phyloP scores from a whole-genome alignment of 1,284 basidiomycete species.

The Naganishia liquefaciens region DNA sequence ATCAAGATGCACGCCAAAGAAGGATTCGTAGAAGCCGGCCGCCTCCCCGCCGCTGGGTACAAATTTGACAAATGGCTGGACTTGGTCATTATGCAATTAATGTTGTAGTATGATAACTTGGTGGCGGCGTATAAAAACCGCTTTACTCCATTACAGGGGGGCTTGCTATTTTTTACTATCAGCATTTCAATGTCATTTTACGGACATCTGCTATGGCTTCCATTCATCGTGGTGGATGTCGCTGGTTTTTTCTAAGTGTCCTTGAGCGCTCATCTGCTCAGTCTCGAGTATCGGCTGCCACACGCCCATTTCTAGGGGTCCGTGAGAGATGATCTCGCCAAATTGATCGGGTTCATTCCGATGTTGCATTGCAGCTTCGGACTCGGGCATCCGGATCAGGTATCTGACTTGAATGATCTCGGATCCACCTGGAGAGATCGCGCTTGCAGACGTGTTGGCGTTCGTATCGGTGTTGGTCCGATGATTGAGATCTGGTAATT shows the following conservation, averaged over 20 bases:
- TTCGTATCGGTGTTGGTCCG: not conserved
- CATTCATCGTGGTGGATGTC: not conserved
- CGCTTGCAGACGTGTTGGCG: too few species aligned
- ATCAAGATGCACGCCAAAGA: conserved; percentile 26
- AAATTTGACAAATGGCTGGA: conserved; percentile 31
- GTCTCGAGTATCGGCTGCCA: conserved; percentile 12
- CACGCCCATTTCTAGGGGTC: conserved; percentile 16
- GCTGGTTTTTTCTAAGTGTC: not conserved
- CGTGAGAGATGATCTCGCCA: conserved; percentile 25
- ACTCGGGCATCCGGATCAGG: conserved; percentile 23
- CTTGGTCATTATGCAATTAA: conserved; percentile 29
- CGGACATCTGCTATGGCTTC: not conserved
- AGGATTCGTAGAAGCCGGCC: conserved; percentile 27
- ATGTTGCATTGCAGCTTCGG: conserved; percentile 9
- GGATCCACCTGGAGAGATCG: too few species aligned
- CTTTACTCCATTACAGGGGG: not conserved
- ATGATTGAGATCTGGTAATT: not conserved
- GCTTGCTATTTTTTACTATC: not conserved
- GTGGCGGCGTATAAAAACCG: not conserved
- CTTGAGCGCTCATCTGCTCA: not conserved
- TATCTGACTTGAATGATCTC: conserved; percentile 17
- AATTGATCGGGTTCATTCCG: conserved; percentile 23
- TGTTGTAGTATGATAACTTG: conserved; percentile 6
- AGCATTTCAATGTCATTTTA: not conserved
- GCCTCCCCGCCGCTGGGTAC: conserved; percentile 20